Evolutionary conservation across 345 rosid species (phyloP).

Genomic region (Euphorbia lathyris): DNA sequence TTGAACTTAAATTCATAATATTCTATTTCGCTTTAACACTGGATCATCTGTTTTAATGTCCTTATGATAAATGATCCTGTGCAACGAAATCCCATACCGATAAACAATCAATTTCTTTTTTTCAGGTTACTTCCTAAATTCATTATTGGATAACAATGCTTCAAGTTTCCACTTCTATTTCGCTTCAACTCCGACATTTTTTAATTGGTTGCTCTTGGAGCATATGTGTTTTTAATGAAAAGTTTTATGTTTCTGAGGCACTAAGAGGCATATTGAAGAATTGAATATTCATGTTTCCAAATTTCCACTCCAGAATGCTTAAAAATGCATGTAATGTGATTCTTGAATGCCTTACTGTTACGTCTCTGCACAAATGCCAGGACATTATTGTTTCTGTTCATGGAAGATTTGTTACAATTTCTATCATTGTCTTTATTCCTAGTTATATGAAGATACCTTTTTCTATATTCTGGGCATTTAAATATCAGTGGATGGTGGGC

Average conservation of each 20-base stretch:
- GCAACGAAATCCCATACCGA: background rate
- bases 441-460: background rate
- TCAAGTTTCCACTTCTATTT: background rate
- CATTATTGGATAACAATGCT: background rate
- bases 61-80: background rate
- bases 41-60: background rate
- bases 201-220: too few relatives aligned
- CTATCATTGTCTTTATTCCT: background rate
- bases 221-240: background rate
- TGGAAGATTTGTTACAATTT: too few relatives aligned
- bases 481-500: background rate
- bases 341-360: too few relatives aligned
- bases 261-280: background rate
- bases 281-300: too few relatives aligned
- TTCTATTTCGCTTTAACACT: background rate
- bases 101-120: background rate
- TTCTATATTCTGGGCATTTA: background rate
- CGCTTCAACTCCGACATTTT: too few relatives aligned
- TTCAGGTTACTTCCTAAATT: background rate
- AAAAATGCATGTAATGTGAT: too few relatives aligned
- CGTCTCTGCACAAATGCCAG: background rate
- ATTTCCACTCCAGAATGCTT: background rate
- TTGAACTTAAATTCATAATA: background rate
- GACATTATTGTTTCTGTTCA: background rate
- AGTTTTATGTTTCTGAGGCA: background rate